Evolutionary conservation across 768 basidiomycete species (phyloP).

Genomic region (Hygrophorus russula): DNA sequence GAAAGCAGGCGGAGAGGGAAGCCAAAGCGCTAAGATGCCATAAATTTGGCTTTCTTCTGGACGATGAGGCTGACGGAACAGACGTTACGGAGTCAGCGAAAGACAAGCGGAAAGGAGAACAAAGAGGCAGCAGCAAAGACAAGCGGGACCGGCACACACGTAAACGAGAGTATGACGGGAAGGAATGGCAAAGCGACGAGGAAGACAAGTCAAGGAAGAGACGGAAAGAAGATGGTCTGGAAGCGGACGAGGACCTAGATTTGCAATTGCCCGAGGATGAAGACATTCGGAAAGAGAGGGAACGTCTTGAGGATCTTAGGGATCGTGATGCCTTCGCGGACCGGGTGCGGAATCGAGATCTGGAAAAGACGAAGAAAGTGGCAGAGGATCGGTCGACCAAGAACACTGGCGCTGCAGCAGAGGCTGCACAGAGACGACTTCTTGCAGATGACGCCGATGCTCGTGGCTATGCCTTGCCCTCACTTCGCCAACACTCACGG

Average conservation of each 20-base stretch:
- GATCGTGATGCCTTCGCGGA: constrained; percentile 93
- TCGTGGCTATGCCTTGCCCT: constrained; percentile 44
- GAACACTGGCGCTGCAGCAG: constrained; percentile 59
- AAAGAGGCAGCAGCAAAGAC: constrained; percentile 28
- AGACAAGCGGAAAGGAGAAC: constrained; percentile 36
- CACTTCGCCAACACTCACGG: constrained; percentile 77
- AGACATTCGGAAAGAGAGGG: constrained; percentile 54
- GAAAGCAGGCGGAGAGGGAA: constrained; percentile 68
- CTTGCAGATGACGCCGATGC: constrained; percentile 72
- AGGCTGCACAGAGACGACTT: constrained; percentile 69
- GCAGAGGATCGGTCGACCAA: constrained; percentile 89
- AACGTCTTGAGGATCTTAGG: constrained; percentile 65
- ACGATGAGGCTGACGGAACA: constrained; percentile 49
- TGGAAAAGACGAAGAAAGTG: constrained; percentile 78
- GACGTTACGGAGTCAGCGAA: constrained; percentile 28
- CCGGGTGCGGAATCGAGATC: constrained; percentile 73
- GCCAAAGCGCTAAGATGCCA: constrained; percentile 56
- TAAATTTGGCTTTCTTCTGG: constrained; percentile 74
- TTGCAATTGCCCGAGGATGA: constrained; percentile 58
- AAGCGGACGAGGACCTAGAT: constrained; percentile 20
- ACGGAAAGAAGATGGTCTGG: constrained; percentile 27
- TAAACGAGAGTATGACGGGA: constrained; percentile 72
- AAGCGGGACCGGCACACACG: constrained; percentile 54
- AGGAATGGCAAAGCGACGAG: constrained; percentile 88
- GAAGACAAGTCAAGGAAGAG: constrained; percentile 69